Conservation (phyloP, 202 grass and related monocot species). For the Zoysia matrella region DNA sequence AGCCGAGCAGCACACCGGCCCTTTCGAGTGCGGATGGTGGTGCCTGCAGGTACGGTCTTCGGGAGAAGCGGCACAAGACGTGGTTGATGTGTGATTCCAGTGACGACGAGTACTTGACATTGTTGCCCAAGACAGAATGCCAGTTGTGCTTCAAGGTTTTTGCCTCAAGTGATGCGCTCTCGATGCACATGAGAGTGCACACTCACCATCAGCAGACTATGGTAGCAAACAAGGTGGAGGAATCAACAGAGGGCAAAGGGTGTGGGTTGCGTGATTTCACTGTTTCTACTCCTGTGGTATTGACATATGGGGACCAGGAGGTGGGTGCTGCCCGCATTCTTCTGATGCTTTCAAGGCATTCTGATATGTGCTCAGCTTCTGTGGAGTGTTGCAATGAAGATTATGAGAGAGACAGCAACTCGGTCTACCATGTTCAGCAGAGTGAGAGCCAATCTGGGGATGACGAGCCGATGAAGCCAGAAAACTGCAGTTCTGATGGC, state of each 20-base stretch:
- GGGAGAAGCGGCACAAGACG: constrained; percentile 40
- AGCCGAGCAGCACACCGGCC: background rate
- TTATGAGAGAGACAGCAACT: constrained; percentile 8
- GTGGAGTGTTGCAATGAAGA: background rate
- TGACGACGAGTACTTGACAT: constrained; percentile 9
- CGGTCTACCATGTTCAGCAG: background rate
- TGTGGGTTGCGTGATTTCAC: background rate
- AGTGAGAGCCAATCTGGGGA: background rate
- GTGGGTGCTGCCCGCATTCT: constrained; percentile 50
- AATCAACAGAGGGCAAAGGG: constrained; percentile 3
- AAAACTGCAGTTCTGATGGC: constrained; percentile 21
- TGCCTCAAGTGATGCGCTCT: constrained; percentile 39
- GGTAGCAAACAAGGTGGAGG: background rate
- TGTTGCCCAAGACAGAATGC: constrained; percentile 36
- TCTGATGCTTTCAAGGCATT: constrained; percentile 56
- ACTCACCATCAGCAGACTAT: constrained; percentile 1
- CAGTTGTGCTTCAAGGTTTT: constrained; percentile 58
- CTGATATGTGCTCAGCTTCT: constrained; percentile 33
- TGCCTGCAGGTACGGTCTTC: constrained; percentile 30
- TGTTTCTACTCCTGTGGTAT: constrained; percentile 11
- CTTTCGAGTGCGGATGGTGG: background rate
- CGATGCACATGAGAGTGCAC: constrained; percentile 52
- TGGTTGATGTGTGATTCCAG: constrained; percentile 36
- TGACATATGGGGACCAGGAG: constrained; percentile 47
- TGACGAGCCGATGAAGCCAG: constrained; percentile 38